Percentiles rank a stretch among this genome's conserved stretches.
Conservation (phyloP, 2,329 filamentous ascomycete species). For the Monascus ruber region DNA sequence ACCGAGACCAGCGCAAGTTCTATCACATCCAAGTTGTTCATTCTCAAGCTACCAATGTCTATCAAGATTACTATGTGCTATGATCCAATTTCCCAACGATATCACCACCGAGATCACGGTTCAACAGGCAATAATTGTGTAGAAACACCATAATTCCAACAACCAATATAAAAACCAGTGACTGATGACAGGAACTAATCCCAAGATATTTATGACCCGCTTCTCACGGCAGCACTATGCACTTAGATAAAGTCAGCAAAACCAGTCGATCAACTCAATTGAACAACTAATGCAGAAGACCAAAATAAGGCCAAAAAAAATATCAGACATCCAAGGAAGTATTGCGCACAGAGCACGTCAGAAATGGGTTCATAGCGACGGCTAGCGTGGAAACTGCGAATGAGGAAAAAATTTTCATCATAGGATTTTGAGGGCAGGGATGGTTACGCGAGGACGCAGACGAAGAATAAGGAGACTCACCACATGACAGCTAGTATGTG, state of each 20-base stretch:
- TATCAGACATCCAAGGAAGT: constrained; percentile 31
- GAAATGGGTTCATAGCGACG: constrained; percentile 24
- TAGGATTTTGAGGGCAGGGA: constrained; percentile 9
- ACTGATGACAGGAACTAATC: not conserved
- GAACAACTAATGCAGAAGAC: not conserved
- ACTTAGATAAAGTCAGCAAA: constrained; percentile 1
- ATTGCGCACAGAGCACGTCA: constrained; percentile 24
- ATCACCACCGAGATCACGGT: no score
- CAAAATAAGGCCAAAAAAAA: not conserved
- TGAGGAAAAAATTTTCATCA: constrained; percentile 33
- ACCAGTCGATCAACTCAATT: not conserved
- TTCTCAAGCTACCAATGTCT: no score
- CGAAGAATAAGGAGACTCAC: not conserved
- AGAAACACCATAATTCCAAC: not conserved
- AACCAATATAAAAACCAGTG: not conserved
- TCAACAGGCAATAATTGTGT: no score
- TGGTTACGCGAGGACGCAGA: not conserved
- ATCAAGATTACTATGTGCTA: no score
- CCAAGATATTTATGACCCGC: not conserved
- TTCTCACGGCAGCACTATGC: not conserved
- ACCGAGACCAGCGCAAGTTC: no score
- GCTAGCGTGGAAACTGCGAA: constrained; percentile 33
- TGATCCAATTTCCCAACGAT: no score
- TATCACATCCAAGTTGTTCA: no score
- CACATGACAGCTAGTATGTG: not conserved